Base-by-base conservation (phyloP, 2,329 filamentous ascomycete genomes). In the Herpotrichia juniperi region DNA sequence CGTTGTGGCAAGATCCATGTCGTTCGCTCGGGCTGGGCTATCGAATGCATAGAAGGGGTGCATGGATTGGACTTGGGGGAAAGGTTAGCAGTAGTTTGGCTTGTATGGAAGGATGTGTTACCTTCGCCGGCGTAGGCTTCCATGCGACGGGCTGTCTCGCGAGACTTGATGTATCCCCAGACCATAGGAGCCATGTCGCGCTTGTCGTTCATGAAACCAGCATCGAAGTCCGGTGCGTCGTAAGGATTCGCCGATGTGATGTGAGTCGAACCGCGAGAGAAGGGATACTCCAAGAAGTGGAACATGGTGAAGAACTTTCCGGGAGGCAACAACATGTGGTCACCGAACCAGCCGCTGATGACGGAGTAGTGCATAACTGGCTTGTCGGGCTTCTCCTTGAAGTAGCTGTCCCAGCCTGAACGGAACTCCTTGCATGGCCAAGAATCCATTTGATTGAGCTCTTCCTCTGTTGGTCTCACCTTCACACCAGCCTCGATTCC, bases 261-360 rank as follows among this genome's bases (percentile, higher is more conserved):
- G 73, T 91, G 86, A 2, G 83, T 90, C 46, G 74, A 85, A 8
- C 89, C 88, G 61, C 88, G 85, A 14, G 86, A 89, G 82, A 90
- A 91, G 0, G 88, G 88, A 63, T 90, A 90, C 76, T 90, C 86
- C 32, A 91, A 73, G 82, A 91, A 91, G 72, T 90, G 87, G 81
- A 91, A 91, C 87, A 91, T 91, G 66, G 85, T 88, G 77, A 91
- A 91, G 81, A 90, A 91, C 58, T 91, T 91, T 59, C 88, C 88
- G 1, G 87, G 83, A 0, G 88, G 88, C 82, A 89, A 87, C 44
- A 76, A 69, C 74, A 83, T 81, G 64, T 82, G 76, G 46, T 72
- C 73, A 48, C 77, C 77, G 52, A 78, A 79, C 74, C 74, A 78
- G 14, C 72, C 68, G 8, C 87, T 78, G 65, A 93, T 91, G 49